These are phyloP conservation scores for Eryngium alpinum DNA, from an alignment of 140 eudicot genomes.

Conservation along the genomic window DNA sequence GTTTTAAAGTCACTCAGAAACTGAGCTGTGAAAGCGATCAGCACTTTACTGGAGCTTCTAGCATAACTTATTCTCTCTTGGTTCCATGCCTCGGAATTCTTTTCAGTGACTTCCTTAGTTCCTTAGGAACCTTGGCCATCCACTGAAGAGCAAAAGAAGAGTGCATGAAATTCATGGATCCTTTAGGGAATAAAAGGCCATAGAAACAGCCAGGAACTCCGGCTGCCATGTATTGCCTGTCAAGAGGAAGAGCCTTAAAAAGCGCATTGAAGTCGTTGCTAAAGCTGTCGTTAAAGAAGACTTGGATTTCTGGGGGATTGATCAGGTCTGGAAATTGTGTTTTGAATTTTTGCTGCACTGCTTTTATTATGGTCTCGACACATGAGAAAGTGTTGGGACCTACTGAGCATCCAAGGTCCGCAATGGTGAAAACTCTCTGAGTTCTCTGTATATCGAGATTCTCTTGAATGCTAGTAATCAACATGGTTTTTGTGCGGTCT, in stretches of 20 bases:
- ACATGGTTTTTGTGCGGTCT: neutral
- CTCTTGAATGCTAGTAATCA: constrained; percentile 2
- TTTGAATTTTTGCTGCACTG: constrained; percentile 12
- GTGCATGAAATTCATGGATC: constrained; percentile 24
- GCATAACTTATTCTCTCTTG: neutral
- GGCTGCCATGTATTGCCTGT: constrained; percentile 19
- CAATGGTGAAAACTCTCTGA: constrained; percentile 11
- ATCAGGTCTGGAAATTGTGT: neutral
- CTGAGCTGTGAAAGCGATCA: constrained; percentile 7
- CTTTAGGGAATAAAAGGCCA: constrained; percentile 24
- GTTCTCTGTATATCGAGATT: constrained; percentile 14
- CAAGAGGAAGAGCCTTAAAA: constrained; percentile 17
- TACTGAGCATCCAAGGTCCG: constrained; percentile 29
- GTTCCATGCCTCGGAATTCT: constrained; percentile 1
- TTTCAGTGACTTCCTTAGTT: constrained; percentile 13
- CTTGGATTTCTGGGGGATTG: constrained; percentile 18
- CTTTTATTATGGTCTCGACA: constrained; percentile 24
- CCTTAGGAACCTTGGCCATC: constrained; percentile 26
- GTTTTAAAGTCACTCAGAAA: neutral
- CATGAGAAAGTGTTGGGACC: constrained; percentile 32
- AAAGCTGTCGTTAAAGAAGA: constrained; percentile 27
- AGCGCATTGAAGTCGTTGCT: constrained; percentile 39
- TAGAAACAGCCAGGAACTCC: constrained; percentile 34
- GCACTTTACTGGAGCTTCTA: constrained; percentile 4
- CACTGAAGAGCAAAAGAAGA: constrained; percentile 29